Evolutionary conservation across 1,284 basidiomycete species (phyloP), one percentile per base, ranked within the genome.

Genomic region (Ganoderma boninense): DNA sequence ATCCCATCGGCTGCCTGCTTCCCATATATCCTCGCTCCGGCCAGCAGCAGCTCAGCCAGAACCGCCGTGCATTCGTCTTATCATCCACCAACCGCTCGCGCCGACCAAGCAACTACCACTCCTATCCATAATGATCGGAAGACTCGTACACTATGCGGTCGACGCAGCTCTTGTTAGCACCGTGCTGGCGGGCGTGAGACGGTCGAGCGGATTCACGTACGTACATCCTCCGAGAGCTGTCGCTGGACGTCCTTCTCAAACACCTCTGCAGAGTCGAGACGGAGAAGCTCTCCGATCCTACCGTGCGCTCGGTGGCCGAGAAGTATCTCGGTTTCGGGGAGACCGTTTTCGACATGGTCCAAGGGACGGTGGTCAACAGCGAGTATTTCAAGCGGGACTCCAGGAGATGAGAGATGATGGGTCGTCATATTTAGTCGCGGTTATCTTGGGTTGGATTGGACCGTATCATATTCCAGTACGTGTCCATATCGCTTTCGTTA

Each of bases 111-210:
- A 62, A 38, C 62, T 2, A 64, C 14, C 13, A 67, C 67, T n/a
- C 62, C 20, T 46, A 64, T 35, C 44, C 46, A 49, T 23, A 6
- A 73, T 73, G 65, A 83, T 98, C 56, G 97, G 96, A 76, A 89
- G 91, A 81, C 82, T 98, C 32, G 80, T 92, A 54, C 97, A 98
- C 83, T 96, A 95, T 78, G 88, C 92, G 56, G 82, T 94, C 66
- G 97, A 99, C 79, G 95, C 93, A 32, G 88, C 96, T 67, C 86
- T 98, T 59, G 75, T 99, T 66, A 97, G 96, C 20, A 95, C 97
- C 13, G 88, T 99, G 13, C 83, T 97, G 29, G 97, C 97, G 44
- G 97, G 97, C 44, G 92, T 99, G 75, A 94, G 93, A 82, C 91
- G 95, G 74, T 93, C 96, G 40, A 97, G 93, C 70, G 96, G 96